These are phyloP conservation scores for Scenedesmus sp. DNA, from an alignment of 163 green algal genomes.

Conservation along the genomic window DNA sequence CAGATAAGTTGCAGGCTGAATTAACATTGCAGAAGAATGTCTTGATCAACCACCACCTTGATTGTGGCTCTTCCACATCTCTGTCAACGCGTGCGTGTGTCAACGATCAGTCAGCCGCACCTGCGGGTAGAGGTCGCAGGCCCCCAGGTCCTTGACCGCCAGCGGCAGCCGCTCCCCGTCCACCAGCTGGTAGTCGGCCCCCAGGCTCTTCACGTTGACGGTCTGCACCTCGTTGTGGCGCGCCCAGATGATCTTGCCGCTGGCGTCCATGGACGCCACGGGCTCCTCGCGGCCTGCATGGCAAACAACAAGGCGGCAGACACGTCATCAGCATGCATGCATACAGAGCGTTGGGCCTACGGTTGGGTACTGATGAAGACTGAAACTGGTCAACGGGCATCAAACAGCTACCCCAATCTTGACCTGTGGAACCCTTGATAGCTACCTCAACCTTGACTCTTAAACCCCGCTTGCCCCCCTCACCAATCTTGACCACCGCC, in stretches of 20 bases:
- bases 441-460: no score
- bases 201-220: conserved; percentile 72
- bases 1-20: no score
- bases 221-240: conserved; percentile 96
- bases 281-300: conserved; percentile 95
- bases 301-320: no score
- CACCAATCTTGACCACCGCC: conserved; percentile 48
- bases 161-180: conserved; percentile 97
- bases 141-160: conserved; percentile 97
- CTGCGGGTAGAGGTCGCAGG: conserved; percentile 96
- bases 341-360: no score
- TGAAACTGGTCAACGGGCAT: no score
- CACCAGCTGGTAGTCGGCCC: conserved; percentile 70
- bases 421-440: no score
- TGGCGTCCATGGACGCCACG: conserved; percentile 96
- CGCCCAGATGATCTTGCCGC: conserved; percentile 98
- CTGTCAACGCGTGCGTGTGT: neutral
- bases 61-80: no score
- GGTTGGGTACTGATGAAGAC: no score
- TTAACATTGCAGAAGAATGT: neutral
- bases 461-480: neutral
- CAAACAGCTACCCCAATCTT: no score
- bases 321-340: no score
- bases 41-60: neutral
- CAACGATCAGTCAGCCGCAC: neutral